Base-by-base conservation (phyloP, 306 rosid genomes). In the Cercis canadensis region DNA sequence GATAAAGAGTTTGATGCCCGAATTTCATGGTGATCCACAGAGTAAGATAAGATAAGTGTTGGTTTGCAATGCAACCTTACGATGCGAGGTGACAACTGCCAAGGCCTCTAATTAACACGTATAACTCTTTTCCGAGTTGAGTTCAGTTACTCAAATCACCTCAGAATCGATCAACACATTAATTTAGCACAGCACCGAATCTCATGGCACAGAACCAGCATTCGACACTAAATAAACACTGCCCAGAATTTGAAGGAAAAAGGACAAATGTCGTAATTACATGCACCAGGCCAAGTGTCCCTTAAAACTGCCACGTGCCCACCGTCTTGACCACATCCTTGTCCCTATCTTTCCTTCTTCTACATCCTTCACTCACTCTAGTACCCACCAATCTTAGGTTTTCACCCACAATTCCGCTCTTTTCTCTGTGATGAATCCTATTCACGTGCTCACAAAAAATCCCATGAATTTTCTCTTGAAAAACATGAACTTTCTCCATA, bases 261-360 rank as follows among this genome's bases (percentile, higher is more conserved):
- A 45, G 29, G 66, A 39, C 39, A 10, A 41, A 18, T 31, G 6
- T 49, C 53, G 19, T 15, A 21, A 16, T 5, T 62, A 39, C 32
- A 32, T 24, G 11, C 14, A 59, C 16, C 47, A 8, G 7, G 81
- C 76, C 72, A 62, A 65, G 67, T 62, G n/a, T 52, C 31, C 3
- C n/a, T 3, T 11, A 3, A 53, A 44, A 6, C 44, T 44, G 51
- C 81, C 72, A 77, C 72, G 6, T 76, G 81, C 61, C 57, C 59
- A 11, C 45, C 7, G 7, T 8, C 18, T 8, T 15, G 32, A 53
- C 75, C 71, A 17, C 19, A 60, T 17, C 64, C 7, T 14, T 5
- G 12, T 17, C 11, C 15, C n/a, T 24, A 0, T 32, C 58, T 19
- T 8, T 0, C 24, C 12, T n/a, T n/a, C n/a, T n/a, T n/a, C n/a